A percentile compares a stretch with the other conserved stretches of the same genome.
phyloP scores from a whole-genome alignment of 108 stramenopile genomes.

The Stephanodiscus triporus region DNA sequence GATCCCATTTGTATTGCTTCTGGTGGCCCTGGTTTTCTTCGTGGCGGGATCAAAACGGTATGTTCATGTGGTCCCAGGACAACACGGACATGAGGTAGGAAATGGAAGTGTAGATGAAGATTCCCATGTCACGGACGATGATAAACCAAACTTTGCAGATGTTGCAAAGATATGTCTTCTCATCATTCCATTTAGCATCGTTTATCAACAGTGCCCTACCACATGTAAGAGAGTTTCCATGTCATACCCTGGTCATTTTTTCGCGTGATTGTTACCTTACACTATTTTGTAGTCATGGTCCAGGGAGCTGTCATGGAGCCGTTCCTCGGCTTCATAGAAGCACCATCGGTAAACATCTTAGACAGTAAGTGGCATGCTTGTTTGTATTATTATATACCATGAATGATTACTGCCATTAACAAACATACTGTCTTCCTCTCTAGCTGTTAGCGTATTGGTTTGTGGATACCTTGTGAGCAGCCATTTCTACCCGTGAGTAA shows the following conservation, averaged over 20 bases:
- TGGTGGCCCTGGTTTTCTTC: slow-evolving; percentile 36
- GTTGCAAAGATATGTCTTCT: slow-evolving; percentile 43
- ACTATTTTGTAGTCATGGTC: slow-evolving; percentile 50
- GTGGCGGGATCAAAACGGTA: slow-evolving; percentile 42
- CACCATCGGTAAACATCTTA: slow-evolving; percentile 70
- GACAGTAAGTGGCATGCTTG: slow-evolving; percentile 39
- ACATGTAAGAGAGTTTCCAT: slow-evolving; percentile 31
- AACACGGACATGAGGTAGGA: neutral
- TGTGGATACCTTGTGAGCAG: slow-evolving; percentile 70
- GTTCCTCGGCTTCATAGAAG: slow-evolving; percentile 74
- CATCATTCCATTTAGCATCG: slow-evolving; percentile 58
- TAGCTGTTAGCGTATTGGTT: slow-evolving; percentile 62
- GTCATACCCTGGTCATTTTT: neutral
- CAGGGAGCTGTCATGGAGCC: slow-evolving; percentile 86
- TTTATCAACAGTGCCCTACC: slow-evolving; percentile 85
- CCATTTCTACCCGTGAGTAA: slow-evolving; percentile 59
- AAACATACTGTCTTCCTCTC: neutral
- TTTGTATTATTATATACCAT: too few species aligned
- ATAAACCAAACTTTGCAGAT: slow-evolving; percentile 40
- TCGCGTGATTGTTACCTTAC: neutral
- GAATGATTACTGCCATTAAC: too few species aligned
- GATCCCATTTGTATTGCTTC: slow-evolving; percentile 44
- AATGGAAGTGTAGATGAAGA: slow-evolving; percentile 13
- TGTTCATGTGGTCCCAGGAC: slow-evolving; percentile 30
- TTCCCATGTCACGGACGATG: neutral